Evolutionary conservation across 2,329 filamentous ascomycete species (phyloP), one percentile per base, ranked within the genome.

Genomic region (Zasmidium angulare): DNA sequence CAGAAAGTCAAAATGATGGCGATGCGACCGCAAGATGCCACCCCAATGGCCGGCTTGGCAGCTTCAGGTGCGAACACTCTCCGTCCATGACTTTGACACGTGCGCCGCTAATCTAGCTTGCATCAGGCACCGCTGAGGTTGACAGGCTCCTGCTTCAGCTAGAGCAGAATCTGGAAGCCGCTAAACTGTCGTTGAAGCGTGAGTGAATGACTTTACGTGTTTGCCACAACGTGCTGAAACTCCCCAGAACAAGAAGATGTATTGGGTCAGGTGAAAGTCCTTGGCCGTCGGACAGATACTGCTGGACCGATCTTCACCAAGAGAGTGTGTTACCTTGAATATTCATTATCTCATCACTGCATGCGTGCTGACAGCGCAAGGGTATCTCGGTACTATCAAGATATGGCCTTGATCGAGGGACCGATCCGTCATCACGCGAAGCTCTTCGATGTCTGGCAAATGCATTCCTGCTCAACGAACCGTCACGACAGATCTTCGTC

Each of bases 391-490:
- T 86, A 49, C 80, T 98, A 47, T 82, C 86, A 26, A 83, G 79
- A 53, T 88, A 93, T 79, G 89, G 88, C 2, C 90, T 96, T 68
- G 82, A 90, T 50, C 52, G 85, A 83, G 62, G 77, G 82, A 23
- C 86, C 84, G 2, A 78, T 78, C 26, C 82, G 82, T 9, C 88
- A 1, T 89, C 89, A 1, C 86, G 87, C 58, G 90, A 92, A 70
- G 93, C 87, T 1, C 79, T 96, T 43, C 85, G 91, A 68, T 93
- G 91, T 67, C 76, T 98, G 50, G 93, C 91, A 67, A 98, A 98
- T 75, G 87, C 91, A 9, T 78, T 97, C 69, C 80, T 96, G 0
- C 82, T 96, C 19, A 81, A 86, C 62, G 78, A 84, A 10, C 79
- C 84, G 46, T 87, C 88, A 46, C 84, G 90, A 53, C 88, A 93